Evolutionary conservation across 1,284 basidiomycete species (phyloP), one percentile per base, ranked within the genome.

Genomic region (Cutaneotrichosporon sp.): DNA sequence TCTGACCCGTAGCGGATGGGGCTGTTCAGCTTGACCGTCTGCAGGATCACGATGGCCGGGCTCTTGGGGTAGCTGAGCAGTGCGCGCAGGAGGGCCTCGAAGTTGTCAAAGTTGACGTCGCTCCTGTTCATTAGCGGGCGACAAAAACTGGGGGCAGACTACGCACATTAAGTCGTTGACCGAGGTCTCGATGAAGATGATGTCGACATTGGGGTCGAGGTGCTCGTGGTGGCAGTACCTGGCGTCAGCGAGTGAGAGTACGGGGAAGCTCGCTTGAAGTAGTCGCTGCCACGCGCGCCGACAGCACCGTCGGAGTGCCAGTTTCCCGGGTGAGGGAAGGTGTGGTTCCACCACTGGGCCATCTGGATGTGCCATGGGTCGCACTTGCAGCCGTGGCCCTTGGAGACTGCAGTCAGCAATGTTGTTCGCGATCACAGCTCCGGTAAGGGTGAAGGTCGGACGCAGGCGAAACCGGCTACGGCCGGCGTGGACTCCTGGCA

Each of bases 341-440:
- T 86, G 52, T 84, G 85, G 80, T 95, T 92, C 89, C 93, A 95
- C 94, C 94, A 97, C 60, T 88, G 83, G 82, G 97, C 97, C 81
- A 97, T 50, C 27, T 50, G 47, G 3, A 27, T 46, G 43, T 55
- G 25, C 42, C 24, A 29, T 45, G 43, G 18, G 54, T 46, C n/a
- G 20, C 54, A 55, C 13, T 29, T 11, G 43, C 54, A 55, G n/a
- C 54, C 54, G 43, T 55, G 54, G 13, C 27, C 54, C 31, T 31
- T 27, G 13, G 54, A 55, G 54, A 55, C 54, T 55, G 42, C 27
- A 2, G 51, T 22, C 25, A 27, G 45, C 27, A 55, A 16, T 13
- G n/a, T 8, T n/a, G 14, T 9, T 29, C 29, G 29, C 4, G 5
- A 29, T 29, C n/a, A n/a, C n/a, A n/a, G n/a, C n/a, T n/a, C n/a